Conservation (phyloP, 345 rosid species). For the Gossypium rotundifolium region DNA sequence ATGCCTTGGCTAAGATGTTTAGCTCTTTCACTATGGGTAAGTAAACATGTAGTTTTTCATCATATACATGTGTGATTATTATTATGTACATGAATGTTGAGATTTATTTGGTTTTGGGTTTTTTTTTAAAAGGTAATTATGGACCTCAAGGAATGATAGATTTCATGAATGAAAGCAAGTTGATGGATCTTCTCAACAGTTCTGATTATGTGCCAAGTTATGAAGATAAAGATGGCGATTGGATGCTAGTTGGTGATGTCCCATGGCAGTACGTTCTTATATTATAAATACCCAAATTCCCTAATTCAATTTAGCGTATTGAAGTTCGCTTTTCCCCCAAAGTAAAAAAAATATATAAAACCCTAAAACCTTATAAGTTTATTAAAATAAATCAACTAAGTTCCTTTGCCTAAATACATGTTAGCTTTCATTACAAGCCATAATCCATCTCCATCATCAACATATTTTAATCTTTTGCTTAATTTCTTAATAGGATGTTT, state of each 20-base stretch:
- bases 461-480: not conserved
- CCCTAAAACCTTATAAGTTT: too few species aligned
- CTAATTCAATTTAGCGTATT: not conserved
- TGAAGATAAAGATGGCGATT: slow-evolving; percentile 94
- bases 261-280: slow-evolving; percentile 81
- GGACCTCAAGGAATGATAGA: slow-evolving; percentile 86
- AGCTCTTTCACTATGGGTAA: slow-evolving; percentile 95
- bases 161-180: slow-evolving; percentile 92
- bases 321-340: too few species aligned
- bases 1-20: slow-evolving; percentile 88
- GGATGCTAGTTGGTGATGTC: slow-evolving; percentile 99
- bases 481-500: slow-evolving; percentile 59
- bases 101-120: not conserved
- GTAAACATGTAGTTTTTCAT: not conserved
- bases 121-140: slow-evolving; percentile 36
- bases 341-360: too few species aligned
- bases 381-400: too few species aligned
- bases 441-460: not conserved
- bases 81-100: not conserved
- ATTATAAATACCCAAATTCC: not conserved
- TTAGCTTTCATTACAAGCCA: not conserved
- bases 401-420: too few species aligned
- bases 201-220: slow-evolving; percentile 92
- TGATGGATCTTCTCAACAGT: slow-evolving; percentile 83
- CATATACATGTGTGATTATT: not conserved